Percentiles rank a stretch among this genome's conserved stretches.
phyloP scores from a whole-genome alignment of 2,329 filamentous ascomycete genomes.

The Hymenoscyphus salicellus region DNA sequence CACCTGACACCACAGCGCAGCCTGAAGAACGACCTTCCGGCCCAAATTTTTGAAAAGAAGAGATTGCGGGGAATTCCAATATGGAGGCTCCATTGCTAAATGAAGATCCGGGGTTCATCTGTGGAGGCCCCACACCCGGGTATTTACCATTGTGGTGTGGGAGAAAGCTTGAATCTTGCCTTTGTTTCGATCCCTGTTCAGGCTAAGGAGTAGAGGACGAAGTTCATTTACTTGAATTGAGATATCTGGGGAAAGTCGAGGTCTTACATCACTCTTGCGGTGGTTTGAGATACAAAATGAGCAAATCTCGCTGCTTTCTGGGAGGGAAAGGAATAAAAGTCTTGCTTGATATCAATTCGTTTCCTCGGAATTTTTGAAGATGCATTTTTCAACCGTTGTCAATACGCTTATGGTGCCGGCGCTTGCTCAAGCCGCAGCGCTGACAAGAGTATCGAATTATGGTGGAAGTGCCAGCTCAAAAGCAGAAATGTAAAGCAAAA shows the following conservation, averaged over 20 bases:
- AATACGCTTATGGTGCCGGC: slow-evolving; percentile 4
- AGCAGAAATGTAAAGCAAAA: slow-evolving; percentile 20
- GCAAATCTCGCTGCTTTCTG: neutral
- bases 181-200: slow-evolving; percentile 3
- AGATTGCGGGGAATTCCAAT: slow-evolving; percentile 13
- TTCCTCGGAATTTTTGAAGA: neutral
- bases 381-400: slow-evolving; percentile 15
- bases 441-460: slow-evolving; percentile 23
- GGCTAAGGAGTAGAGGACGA: slow-evolving; percentile 8
- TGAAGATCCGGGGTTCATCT: neutral
- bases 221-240: neutral
- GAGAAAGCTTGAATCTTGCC: slow-evolving; percentile 19
- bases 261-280: neutral
- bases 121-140: slow-evolving; percentile 11
- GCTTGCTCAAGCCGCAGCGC: slow-evolving; percentile 12
- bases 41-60: neutral
- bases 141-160: slow-evolving; percentile 8
- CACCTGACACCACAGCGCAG: neutral
- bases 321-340: neutral
- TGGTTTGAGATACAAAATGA: neutral
- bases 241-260: neutral
- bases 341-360: neutral
- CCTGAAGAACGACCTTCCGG: slow-evolving; percentile 12
- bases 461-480: slow-evolving; percentile 22
- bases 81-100: slow-evolving; percentile 8